Base-by-base conservation (phyloP, 2,329 filamentous ascomycete species). In the Malbranchea zuffiana region DNA sequence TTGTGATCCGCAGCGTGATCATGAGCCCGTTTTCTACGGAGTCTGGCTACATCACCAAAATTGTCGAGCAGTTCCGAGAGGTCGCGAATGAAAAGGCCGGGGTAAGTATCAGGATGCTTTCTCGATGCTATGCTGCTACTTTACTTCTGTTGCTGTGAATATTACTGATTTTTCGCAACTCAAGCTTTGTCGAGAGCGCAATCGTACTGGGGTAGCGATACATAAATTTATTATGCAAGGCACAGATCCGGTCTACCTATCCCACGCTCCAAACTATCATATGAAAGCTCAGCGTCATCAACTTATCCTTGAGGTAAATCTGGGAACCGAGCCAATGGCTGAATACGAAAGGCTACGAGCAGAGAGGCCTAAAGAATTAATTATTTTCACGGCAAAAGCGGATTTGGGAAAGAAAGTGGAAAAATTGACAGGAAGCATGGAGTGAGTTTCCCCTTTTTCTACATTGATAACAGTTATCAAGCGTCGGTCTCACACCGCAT, bases 1-100 rank as follows among this genome's bases (percentile, higher is more conserved):
- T 66, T 42, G 65, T 68, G 1, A 33, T 69, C 6, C 55, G 63
- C 6, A 69, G 68, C 17, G 66, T 69, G 0, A 61, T 66, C 21
- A 69, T 69, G 66, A 49, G 45, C 20, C 41, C 47, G 27, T 60
- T 51, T 35, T 16, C 34, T 11, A 29, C 34, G 13, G 15, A 36
- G 21, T 13, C 17, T 6, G 17, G 11, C 3, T 47, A 44, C 36
- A 42, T 47, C 24, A 29, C 26, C 17, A 19, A 32, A 19, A 32
- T 47, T 16, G 29, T 41, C 10, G 28, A 34, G n/a, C 35, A 31
- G 13, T 46, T 46, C 39, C 35, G 35, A 32, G 38, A 39, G 11
- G 44, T 47, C 6, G 30, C 47, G 16, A 36, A 41, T 16, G 40
- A 43, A 28, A 39, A 47, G 32, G 44, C 45, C n/a, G 29, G n/a